Percentiles rank a stretch among this genome's conserved stretches.
These are phyloP conservation scores for Penicillium sclerotiorum DNA, from an alignment of 2,329 filamentous ascomycete species.

Conservation along the genomic window DNA sequence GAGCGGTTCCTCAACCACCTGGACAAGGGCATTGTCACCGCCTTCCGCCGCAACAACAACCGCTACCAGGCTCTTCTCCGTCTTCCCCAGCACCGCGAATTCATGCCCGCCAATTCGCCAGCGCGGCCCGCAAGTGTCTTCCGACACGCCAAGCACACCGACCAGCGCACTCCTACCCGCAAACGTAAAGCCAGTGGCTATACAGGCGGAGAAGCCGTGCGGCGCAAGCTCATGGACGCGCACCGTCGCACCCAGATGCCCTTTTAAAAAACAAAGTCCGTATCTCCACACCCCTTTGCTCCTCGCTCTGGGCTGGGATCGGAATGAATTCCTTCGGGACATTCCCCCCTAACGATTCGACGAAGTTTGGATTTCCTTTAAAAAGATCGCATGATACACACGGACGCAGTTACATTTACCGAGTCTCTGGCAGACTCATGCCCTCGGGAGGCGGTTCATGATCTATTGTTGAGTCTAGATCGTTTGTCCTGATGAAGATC, in stretches of 20 bases:
- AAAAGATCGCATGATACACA: conserved; percentile 29
- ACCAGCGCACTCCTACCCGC: conserved; percentile 44
- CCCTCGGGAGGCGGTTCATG: not conserved
- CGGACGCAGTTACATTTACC: conserved; percentile 23
- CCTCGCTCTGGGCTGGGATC: not conserved
- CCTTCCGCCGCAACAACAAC: conserved; percentile 68
- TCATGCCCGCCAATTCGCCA: conserved; percentile 49
- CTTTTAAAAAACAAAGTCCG: conserved; percentile 26
- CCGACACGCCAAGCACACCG: conserved; percentile 42
- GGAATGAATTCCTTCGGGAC: conserved; percentile 1
- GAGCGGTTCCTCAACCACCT: conserved; percentile 67
- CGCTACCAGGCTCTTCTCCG: conserved; percentile 53
- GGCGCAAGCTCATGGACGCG: conserved; percentile 48
- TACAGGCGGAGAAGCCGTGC: conserved; percentile 44
- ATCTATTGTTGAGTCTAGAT: conserved; percentile 2
- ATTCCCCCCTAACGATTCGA: conserved; percentile 19
- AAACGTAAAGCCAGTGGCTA: conserved; percentile 43
- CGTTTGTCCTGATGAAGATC: conserved; percentile 4
- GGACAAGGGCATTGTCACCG: conserved; percentile 71
- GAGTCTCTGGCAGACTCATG: conserved; percentile 26
- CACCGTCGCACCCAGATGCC: conserved; percentile 44
- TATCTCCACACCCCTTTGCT: not conserved
- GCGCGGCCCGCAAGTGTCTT: conserved; percentile 47
- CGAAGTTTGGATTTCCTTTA: conserved; percentile 24
- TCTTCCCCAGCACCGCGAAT: conserved; percentile 49